A percentile compares a stretch with the other conserved stretches of the same genome.
Evolutionary conservation across 441 rosid genomes (phyloP).

Genomic region (Jatropha podagrica): DNA sequence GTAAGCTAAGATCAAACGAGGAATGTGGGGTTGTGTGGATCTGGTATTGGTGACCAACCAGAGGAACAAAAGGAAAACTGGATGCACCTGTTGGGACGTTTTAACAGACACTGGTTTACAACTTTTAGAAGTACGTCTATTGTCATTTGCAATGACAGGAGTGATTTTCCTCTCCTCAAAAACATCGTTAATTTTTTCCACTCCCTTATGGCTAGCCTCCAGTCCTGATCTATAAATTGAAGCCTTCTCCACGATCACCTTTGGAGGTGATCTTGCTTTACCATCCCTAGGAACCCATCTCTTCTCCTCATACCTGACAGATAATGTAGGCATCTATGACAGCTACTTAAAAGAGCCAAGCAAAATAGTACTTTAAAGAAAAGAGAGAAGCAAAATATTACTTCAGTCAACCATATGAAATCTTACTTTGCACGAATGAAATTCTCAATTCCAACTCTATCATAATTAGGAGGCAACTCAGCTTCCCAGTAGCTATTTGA

Average conservation of each 20-base stretch:
- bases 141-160: conserved; percentile 15
- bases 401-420: conserved; percentile 20
- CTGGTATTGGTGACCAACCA: neutral
- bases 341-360: conserved; percentile 9
- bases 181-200: conserved; percentile 19
- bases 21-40: neutral
- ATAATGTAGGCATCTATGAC: conserved; percentile 12
- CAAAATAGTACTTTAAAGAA: conserved; percentile 10
- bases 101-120: conserved; percentile 22
- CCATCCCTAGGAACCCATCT: conserved; percentile 56
- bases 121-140: conserved; percentile 23
- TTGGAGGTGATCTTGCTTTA: conserved; percentile 35
- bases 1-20: neutral
- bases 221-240: conserved; percentile 24
- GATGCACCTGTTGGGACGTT: conserved; percentile 40
- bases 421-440: conserved; percentile 94
- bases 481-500: conserved; percentile 98
- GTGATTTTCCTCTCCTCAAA: conserved; percentile 15
- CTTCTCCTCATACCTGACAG: conserved; percentile 53
- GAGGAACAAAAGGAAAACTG: neutral
- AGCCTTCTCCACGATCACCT: conserved; percentile 29
- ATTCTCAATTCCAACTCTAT: conserved; percentile 93
- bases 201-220: conserved; percentile 21
- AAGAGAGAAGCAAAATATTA: conserved; percentile 21
- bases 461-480: conserved; percentile 86